phyloP scores from a whole-genome alignment of 192 early-diverging fungal genomes.

The Podila clonocystis region DNA sequence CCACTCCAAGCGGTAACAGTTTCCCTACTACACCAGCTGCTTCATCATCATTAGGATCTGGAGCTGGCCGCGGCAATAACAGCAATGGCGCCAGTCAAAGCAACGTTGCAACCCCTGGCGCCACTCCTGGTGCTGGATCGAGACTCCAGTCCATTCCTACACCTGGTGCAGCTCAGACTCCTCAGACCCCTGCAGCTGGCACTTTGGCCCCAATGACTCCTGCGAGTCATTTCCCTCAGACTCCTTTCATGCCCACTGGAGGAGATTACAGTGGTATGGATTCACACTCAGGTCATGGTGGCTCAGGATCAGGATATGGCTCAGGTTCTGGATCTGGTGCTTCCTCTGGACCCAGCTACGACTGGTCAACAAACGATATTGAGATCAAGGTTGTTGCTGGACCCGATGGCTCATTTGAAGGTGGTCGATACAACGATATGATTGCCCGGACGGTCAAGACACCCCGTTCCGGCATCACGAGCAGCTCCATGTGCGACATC shows the following conservation, averaged over 20 bases:
- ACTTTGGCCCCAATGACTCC: conserved; percentile 58
- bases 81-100: conserved; percentile 16
- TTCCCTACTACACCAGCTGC: conserved; percentile 67
- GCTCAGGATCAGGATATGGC: conserved; percentile 52
- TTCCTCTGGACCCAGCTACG: conserved; percentile 26
- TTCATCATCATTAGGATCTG: conserved; percentile 53
- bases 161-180: conserved; percentile 56
- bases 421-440: conserved; percentile 58
- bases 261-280: conserved; percentile 58
- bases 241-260: conserved; percentile 58
- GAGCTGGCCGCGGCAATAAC: conserved; percentile 16
- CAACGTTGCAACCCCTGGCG: conserved; percentile 48
- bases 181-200: conserved; percentile 54
- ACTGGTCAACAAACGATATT: conserved; percentile 68
- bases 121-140: conserved; percentile 35
- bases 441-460: conserved; percentile 62
- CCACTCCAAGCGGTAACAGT: conserved; percentile 58
- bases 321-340: conserved; percentile 15
- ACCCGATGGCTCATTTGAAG: conserved; percentile 38
- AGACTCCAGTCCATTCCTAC: conserved; percentile 56
- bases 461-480: conserved; percentile 44
- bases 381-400: conserved; percentile 52
- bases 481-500: conserved; percentile 56
- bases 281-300: conserved; percentile 59
- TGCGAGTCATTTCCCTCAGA: conserved; percentile 56